A percentile compares a stretch with the other conserved stretches of the same genome.
These are phyloP conservation scores for Paramecium bursaria DNA, from an alignment of 73 alveolate genomes.

Conservation along the genomic window DNA sequence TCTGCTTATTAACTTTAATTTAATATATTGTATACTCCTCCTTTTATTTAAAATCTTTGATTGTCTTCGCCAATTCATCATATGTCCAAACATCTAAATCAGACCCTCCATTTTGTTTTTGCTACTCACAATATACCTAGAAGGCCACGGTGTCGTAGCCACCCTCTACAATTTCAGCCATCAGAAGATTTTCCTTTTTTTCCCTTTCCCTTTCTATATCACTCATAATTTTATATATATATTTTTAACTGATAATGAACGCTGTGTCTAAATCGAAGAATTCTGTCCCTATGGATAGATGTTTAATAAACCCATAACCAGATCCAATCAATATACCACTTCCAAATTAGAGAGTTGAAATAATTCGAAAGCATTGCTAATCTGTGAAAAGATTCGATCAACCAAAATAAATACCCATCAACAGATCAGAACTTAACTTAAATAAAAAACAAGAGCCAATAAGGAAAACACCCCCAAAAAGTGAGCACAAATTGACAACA, in stretches of 20 bases:
- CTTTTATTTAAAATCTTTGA: conserved; percentile 7
- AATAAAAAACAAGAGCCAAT: too few relatives aligned
- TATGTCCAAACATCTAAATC: conserved; percentile 41
- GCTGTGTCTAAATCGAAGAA: conserved; percentile 39
- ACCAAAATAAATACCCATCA: too few relatives aligned
- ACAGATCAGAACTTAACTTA: too few relatives aligned
- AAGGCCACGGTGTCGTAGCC: conserved; percentile 53
- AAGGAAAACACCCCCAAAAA: too few relatives aligned
- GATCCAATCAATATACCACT: conserved; percentile 9
- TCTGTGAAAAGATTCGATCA: too few relatives aligned
- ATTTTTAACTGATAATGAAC: not conserved
- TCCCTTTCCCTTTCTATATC: conserved; percentile 44
- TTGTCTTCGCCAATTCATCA: conserved; percentile 40
- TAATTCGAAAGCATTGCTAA: not conserved
- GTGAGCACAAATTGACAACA: too few relatives aligned
- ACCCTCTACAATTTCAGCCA: not conserved
- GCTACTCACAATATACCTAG: conserved; percentile 38
- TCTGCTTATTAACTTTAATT: not conserved
- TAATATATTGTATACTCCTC: conserved; percentile 5
- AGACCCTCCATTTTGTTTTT: conserved; percentile 21
- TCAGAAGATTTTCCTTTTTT: conserved; percentile 21
- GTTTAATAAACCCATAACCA: conserved; percentile 19
- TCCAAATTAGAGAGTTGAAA: not conserved
- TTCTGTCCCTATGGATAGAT: conserved; percentile 20
- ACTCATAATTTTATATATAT: too few relatives aligned